These are phyloP conservation scores for Lentinula edodes DNA, from an alignment of 768 basidiomycete species.

Conservation along the genomic window DNA sequence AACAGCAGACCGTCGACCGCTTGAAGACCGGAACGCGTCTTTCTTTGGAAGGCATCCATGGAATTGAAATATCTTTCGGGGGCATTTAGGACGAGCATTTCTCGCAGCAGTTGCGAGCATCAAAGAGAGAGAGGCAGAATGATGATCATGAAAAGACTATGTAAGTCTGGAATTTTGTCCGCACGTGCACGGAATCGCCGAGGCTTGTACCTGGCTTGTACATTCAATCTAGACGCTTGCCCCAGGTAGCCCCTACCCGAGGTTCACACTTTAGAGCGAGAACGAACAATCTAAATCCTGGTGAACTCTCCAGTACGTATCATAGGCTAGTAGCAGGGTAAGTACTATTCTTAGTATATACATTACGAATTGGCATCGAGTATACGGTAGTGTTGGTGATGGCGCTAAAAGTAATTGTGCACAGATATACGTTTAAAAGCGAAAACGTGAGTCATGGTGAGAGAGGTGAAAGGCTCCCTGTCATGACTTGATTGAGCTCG, in stretches of 20 bases:
- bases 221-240: neutral
- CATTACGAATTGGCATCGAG: neutral
- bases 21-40: slow-evolving; percentile 11
- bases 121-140: slow-evolving; percentile 10
- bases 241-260: slow-evolving; percentile 2
- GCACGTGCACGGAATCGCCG: slow-evolving; percentile 1
- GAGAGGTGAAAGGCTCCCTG: slow-evolving; percentile 39
- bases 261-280: neutral
- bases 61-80: slow-evolving; percentile 30
- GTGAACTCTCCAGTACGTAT: neutral
- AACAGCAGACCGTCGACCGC: slow-evolving; percentile 23
- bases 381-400: neutral
- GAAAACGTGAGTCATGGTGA: slow-evolving; percentile 23
- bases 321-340: neutral
- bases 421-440: neutral
- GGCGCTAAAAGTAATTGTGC: neutral
- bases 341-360: neutral
- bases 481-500: slow-evolving; percentile 27
- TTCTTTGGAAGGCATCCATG: slow-evolving; percentile 36
- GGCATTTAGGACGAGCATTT: slow-evolving; percentile 33
- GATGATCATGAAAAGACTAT: neutral
- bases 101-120: slow-evolving; percentile 41
- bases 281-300: neutral
- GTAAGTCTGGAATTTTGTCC: neutral
- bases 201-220: neutral